These are phyloP conservation scores for Tephrocybe rancida DNA, from an alignment of 768 basidiomycete species.

Conservation along the genomic window DNA sequence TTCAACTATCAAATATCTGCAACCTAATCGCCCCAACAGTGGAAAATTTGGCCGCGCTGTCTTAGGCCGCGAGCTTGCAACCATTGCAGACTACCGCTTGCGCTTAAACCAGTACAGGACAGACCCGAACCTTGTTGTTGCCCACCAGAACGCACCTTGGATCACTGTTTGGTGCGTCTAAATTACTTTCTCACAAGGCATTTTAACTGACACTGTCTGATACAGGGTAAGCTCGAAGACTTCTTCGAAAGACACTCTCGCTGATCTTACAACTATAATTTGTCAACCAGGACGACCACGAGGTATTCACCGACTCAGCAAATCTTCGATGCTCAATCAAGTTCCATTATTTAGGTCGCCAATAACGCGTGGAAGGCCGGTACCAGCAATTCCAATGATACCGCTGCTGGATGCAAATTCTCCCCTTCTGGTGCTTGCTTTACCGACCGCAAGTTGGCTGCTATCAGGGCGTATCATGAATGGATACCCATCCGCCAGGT, in stretches of 20 bases:
- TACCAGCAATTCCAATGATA: slow-evolving; percentile 45
- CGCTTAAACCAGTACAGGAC: slow-evolving; percentile 55
- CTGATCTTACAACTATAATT: not conserved
- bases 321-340: not conserved
- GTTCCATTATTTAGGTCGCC: not conserved
- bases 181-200: not conserved
- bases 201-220: not conserved
- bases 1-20: not conserved
- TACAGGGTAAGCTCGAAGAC: not conserved
- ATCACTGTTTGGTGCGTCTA: slow-evolving; percentile 46
- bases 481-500: slow-evolving; percentile 69
- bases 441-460: slow-evolving; percentile 59
- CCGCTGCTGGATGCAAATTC: slow-evolving; percentile 48
- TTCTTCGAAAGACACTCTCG: not conserved
- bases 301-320: not conserved
- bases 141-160: slow-evolving; percentile 56
- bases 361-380: slow-evolving; percentile 9
- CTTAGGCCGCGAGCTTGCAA: slow-evolving; percentile 56
- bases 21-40: slow-evolving; percentile 22
- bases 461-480: slow-evolving; percentile 60
- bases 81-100: slow-evolving; percentile 56
- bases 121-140: slow-evolving; percentile 46
- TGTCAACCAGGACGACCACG: not conserved
- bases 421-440: slow-evolving; percentile 47
- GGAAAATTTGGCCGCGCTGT: slow-evolving; percentile 50